Conservation (phyloP, 2,329 filamentous ascomycete genomes). For the Fusarium ramigenum region DNA sequence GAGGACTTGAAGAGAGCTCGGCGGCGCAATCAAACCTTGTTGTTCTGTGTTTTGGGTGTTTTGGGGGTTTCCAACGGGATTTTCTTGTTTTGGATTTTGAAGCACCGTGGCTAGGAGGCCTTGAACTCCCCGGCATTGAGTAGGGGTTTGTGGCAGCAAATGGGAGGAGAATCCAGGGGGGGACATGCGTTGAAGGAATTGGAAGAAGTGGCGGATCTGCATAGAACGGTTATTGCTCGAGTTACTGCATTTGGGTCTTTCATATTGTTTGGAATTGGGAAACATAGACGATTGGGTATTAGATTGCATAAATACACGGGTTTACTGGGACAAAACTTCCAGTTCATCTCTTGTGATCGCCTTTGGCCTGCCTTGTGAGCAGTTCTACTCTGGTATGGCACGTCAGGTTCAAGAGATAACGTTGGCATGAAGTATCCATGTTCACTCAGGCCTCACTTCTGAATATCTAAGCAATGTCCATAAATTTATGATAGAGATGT, state of each 20-base stretch:
- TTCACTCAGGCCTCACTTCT: rapidly evolving
- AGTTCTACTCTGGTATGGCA: not conserved
- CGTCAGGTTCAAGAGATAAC: not conserved
- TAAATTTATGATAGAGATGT: rapidly evolving
- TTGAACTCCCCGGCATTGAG: too few relatives aligned
- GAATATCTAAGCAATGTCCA: not conserved
- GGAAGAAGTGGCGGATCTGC: too few relatives aligned
- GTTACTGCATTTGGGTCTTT: not conserved
- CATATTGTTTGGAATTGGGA: not conserved
- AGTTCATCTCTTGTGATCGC: not conserved
- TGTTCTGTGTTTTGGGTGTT: not conserved
- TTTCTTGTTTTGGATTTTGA: not conserved
- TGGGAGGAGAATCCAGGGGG: not conserved
- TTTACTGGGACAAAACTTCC: rapidly evolving
- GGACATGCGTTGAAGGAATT: not conserved
- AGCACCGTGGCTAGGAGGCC: too few relatives aligned
- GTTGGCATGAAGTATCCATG: not conserved
- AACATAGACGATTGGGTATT: not conserved
- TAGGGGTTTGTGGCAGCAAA: not conserved
- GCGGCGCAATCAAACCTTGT: not conserved
- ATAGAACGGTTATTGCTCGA: not conserved
- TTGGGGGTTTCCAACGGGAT: too few relatives aligned
- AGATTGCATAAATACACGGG: not conserved
- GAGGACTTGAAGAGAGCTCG: not conserved
- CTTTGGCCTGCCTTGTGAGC: not conserved